phyloP scores from a whole-genome alignment of 106 monocot genomes.

The Gastrodia elata region DNA sequence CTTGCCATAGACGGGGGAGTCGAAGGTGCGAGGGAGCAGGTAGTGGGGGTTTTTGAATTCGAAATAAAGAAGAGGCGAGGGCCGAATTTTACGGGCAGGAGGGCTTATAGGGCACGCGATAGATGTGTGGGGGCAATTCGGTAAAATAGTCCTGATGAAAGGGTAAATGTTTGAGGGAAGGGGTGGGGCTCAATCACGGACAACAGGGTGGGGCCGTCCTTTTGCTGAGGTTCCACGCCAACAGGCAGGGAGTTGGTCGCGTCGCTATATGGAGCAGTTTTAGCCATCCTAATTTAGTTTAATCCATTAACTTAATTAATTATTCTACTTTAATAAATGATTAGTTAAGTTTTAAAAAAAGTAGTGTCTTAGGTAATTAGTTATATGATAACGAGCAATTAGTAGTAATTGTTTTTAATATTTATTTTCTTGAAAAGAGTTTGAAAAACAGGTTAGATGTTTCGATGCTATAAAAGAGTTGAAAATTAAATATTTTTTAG shows the following conservation, averaged over 20 bases:
- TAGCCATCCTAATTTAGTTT: not conserved
- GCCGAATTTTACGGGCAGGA: not conserved
- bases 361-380: too few relatives aligned
- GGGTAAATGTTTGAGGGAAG: not conserved
- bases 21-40: not conserved
- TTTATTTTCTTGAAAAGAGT: too few relatives aligned
- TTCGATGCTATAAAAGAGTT: too few relatives aligned
- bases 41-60: conserved; percentile 11
- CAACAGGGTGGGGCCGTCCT: not conserved
- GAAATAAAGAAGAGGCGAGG: not conserved
- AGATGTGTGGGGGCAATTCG: not conserved
- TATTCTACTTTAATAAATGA: too few relatives aligned
- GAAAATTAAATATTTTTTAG: too few relatives aligned
- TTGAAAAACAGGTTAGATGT: too few relatives aligned
- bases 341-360: too few relatives aligned
- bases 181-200: not conserved
- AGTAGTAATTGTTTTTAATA: too few relatives aligned
- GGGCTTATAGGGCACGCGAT: not conserved
- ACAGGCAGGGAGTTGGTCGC: not conserved
- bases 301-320: not conserved
- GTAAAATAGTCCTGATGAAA: not conserved
- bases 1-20: not conserved
- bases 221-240: not conserved
- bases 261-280: not conserved
- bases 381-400: too few relatives aligned